Conservation (phyloP, 228 moss, liverwort and hornwort species). For the Sphagnum magellanicum region DNA sequence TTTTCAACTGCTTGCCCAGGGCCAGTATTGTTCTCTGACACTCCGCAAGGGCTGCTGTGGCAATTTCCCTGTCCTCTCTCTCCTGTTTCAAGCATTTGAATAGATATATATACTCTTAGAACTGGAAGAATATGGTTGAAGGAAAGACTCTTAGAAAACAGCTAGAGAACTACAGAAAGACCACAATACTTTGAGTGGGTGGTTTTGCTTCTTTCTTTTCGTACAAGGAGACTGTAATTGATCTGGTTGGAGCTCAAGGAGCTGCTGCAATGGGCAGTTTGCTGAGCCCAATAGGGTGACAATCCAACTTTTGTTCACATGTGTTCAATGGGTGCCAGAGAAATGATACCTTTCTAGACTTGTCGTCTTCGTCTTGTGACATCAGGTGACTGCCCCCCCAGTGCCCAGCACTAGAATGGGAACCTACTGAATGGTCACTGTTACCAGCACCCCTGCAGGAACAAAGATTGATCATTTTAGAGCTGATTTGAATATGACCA, state of each 20-base stretch:
- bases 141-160: not conserved
- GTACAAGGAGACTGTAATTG: too few relatives aligned
- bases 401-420: slow-evolving; percentile 30
- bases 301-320: not conserved
- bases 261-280: too few relatives aligned
- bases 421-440: slow-evolving; percentile 53
- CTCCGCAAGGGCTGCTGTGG: slow-evolving; percentile 57
- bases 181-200: not conserved
- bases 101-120: slow-evolving; percentile 2
- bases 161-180: not conserved
- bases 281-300: not conserved
- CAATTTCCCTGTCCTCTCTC: slow-evolving; percentile 47
- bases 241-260: too few relatives aligned
- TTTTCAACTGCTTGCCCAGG: slow-evolving; percentile 55
- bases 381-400: slow-evolving; percentile 44
- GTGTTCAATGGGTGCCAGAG: not conserved
- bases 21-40: slow-evolving; percentile 61
- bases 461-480: not conserved
- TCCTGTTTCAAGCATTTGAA: slow-evolving; percentile 16
- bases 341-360: slow-evolving; percentile 43
- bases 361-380: slow-evolving; percentile 55
- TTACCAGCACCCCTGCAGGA: slow-evolving; percentile 11
- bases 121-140: not conserved
- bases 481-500: not conserved
- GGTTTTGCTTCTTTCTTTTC: not conserved